phyloP scores from a whole-genome alignment of 2,329 filamentous ascomycete genomes.

The Ceratocystis variospora region DNA sequence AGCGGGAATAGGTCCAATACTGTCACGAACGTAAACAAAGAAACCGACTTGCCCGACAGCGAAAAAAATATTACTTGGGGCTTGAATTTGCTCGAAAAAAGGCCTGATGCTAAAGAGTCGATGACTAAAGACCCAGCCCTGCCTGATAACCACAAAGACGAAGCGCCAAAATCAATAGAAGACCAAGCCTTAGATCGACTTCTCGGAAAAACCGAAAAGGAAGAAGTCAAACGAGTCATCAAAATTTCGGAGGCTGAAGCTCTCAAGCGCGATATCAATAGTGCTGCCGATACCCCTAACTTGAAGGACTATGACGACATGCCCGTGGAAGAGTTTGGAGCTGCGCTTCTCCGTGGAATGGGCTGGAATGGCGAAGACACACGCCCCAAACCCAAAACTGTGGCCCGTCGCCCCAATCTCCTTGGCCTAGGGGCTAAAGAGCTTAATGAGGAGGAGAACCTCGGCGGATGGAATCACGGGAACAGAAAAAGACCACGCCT shows the following conservation, averaged over 20 bases:
- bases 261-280: constrained; percentile 54
- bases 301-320: constrained; percentile 77
- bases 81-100: constrained; percentile 23
- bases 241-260: constrained; percentile 48
- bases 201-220: constrained; percentile 36
- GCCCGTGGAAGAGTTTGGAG: constrained; percentile 88
- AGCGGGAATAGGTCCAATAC: background rate
- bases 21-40: background rate
- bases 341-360: constrained; percentile 81
- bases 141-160: constrained; percentile 6
- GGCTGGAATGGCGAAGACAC: constrained; percentile 68
- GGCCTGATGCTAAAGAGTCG: background rate
- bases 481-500: constrained; percentile 36
- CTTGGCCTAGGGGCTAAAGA: constrained; percentile 83
- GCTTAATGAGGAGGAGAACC: constrained; percentile 54
- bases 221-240: constrained; percentile 39
- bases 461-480: constrained; percentile 68
- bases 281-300: constrained; percentile 60
- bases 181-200: constrained; percentile 53
- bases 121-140: background rate
- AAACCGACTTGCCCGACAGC: constrained; percentile 28
- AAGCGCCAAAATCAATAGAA: constrained; percentile 26
- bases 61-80: constrained; percentile 44
- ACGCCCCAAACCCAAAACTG: constrained; percentile 43
- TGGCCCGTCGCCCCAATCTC: constrained; percentile 61